Conservation (phyloP, 2,329 filamentous ascomycete species). For the Penicillium decumbens region DNA sequence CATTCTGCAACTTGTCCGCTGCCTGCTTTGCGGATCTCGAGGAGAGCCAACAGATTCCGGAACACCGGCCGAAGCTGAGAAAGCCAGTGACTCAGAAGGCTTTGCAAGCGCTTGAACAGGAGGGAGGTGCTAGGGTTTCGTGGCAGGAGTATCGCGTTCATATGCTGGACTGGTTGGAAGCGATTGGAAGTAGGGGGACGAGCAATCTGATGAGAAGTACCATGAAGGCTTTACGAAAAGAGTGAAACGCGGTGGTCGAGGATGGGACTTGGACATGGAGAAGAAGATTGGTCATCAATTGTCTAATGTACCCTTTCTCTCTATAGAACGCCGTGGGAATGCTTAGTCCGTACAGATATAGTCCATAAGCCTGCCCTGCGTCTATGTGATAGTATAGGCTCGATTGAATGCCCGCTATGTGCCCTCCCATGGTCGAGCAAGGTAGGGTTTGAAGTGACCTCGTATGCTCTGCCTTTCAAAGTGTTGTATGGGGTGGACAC, state of each 20-base stretch:
- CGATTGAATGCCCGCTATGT: neutral
- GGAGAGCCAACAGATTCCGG: conserved; percentile 36
- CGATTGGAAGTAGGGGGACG: conserved; percentile 61
- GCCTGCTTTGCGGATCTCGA: conserved; percentile 48
- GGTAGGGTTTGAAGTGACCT: too few relatives aligned
- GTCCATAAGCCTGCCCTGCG: conserved; percentile 7
- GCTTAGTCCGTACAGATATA: conserved; percentile 16
- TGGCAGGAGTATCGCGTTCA: conserved; percentile 73
- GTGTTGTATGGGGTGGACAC: too few relatives aligned
- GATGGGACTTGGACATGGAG: neutral
- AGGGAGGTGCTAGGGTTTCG: conserved; percentile 61
- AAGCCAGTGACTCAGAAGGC: conserved; percentile 65
- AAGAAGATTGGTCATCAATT: neutral
- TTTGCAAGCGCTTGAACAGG: conserved; percentile 57
- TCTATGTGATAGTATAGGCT: neutral
- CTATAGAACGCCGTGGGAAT: conserved; percentile 10
- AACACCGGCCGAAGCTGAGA: conserved; percentile 24
- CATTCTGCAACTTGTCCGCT: conserved; percentile 45
- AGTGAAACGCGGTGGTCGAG: conserved; percentile 11
- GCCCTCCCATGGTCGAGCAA: too few relatives aligned
- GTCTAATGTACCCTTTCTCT: neutral
- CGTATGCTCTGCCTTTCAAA: too few relatives aligned
- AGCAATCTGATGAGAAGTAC: conserved; percentile 72
- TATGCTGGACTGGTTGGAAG: conserved; percentile 65
- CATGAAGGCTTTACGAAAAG: conserved; percentile 66